Percentiles rank a stretch among this genome's conserved stretches.
Evolutionary conservation across 805 yeast species (phyloP).

Genomic region (Barnettozyma vustinii): DNA sequence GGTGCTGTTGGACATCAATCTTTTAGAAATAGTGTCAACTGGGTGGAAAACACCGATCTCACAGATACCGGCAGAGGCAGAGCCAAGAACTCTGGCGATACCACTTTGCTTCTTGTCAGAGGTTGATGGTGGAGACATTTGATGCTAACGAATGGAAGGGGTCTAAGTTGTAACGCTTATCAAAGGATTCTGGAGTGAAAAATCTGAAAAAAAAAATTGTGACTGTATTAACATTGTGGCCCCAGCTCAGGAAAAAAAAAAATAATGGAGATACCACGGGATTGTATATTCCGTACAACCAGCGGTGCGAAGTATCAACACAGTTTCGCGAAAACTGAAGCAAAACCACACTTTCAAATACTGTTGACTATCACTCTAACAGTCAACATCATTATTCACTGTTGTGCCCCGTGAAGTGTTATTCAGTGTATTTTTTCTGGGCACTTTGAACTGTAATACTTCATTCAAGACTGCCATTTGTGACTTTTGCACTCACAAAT

Average conservation of each 20-base stretch:
- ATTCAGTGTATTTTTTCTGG: background rate
- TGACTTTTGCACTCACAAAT: background rate
- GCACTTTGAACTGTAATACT: background rate
- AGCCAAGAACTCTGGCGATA: conserved; percentile 85
- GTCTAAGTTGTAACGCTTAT: background rate
- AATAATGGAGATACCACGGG: background rate
- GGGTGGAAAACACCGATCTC: conserved; percentile 98
- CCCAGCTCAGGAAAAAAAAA: background rate
- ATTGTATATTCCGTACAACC: background rate
- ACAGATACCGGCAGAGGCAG: conserved; percentile 96
- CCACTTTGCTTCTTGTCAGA: conserved; percentile 87
- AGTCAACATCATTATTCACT: background rate
- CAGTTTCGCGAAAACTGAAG: background rate
- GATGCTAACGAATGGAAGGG: background rate
- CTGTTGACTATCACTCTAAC: background rate
- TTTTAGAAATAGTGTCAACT: conserved; percentile 94
- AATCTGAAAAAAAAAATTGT: background rate
- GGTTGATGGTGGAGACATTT: conserved; percentile 24
- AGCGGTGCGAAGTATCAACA: background rate
- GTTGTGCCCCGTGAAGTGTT: background rate
- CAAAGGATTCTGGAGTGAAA: background rate
- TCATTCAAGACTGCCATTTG: background rate
- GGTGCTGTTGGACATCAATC: conserved; percentile 81
- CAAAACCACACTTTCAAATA: background rate
- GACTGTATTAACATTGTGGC: background rate